These are phyloP conservation scores for Sophora flavescens DNA, from an alignment of 306 rosid genomes.

Conservation along the genomic window DNA sequence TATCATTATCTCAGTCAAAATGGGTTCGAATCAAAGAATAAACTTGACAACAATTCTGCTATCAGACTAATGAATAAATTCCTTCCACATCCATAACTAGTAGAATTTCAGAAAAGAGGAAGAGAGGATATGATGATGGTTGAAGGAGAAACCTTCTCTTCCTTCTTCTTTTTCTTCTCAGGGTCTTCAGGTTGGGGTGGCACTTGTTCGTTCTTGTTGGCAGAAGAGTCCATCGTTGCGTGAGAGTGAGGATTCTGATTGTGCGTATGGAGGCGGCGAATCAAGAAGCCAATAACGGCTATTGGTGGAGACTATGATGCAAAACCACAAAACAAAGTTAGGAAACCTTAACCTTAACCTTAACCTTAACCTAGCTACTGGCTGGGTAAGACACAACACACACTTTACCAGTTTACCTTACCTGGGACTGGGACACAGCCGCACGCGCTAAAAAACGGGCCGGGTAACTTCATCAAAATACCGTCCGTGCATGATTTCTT, in stretches of 20 bases:
- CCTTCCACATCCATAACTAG: not conserved
- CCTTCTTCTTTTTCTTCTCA: conserved; percentile 92
- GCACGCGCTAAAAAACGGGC: not conserved
- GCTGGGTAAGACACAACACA: no score
- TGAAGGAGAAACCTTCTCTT: conserved; percentile 69
- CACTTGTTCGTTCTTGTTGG: conserved; percentile 48
- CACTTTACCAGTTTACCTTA: no score
- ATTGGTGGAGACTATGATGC: not conserved
- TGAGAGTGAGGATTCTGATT: not conserved
- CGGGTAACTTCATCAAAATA: not conserved
- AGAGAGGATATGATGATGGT: not conserved
- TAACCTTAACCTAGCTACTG: no score
- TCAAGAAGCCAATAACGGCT: conserved; percentile 18
- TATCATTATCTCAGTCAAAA: not conserved
- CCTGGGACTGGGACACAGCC: not conserved
- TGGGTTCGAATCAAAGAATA: not conserved
- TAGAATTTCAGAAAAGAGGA: not conserved
- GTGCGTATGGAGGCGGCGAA: conserved; percentile 29
- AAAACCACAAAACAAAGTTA: not conserved
- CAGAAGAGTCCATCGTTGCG: conserved; percentile 47
- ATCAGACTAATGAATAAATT: no score
- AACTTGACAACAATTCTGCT: not conserved
- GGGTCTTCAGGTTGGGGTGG: conserved; percentile 65
- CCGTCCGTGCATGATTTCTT: no score
- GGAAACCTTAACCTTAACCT: no score